These are phyloP conservation scores for Penicillium robsamsonii DNA, from an alignment of 495 filamentous ascomycete species.

Conservation along the genomic window DNA sequence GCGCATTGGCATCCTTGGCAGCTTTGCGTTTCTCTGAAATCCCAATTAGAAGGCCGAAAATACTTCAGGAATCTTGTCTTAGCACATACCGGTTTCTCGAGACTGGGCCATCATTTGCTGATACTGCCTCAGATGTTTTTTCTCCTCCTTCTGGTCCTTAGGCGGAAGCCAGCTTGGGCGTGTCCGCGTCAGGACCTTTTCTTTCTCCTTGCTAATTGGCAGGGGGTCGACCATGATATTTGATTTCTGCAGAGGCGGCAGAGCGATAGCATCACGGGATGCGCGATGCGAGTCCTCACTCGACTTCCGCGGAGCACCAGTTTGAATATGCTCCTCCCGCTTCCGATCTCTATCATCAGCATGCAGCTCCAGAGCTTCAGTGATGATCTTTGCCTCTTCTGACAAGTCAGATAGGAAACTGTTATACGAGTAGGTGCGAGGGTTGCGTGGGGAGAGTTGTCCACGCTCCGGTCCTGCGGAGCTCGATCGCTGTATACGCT, in stretches of 20 bases:
- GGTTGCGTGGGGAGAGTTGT: constrained; percentile 48
- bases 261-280: constrained; percentile 54
- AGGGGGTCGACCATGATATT: constrained; percentile 96
- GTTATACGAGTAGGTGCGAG: constrained; percentile 83
- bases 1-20: constrained; percentile 46
- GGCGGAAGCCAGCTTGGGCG: constrained; percentile 94
- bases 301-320: constrained; percentile 44
- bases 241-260: constrained; percentile 80
- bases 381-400: constrained; percentile 84
- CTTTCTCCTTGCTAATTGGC: constrained; percentile 95
- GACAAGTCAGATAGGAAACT: constrained; percentile 73
- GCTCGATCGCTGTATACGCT: constrained; percentile 37
- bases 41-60: background rate
- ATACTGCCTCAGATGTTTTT: constrained; percentile 85
- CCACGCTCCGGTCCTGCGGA: constrained; percentile 46
- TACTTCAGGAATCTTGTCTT: background rate
- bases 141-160: constrained; percentile 91
- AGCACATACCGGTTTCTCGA: constrained; percentile 61
- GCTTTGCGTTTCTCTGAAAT: constrained; percentile 48
- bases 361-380: constrained; percentile 83
- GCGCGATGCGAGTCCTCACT: constrained; percentile 55
- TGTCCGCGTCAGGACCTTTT: constrained; percentile 84
- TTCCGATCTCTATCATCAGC: constrained; percentile 61
- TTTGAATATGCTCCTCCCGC: constrained; percentile 51
- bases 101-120: constrained; percentile 88